A percentile compares a stretch with the other conserved stretches of the same genome.
Evolutionary conservation across 345 rosid genomes (phyloP).

Genomic region (Hibiscus syriacus): DNA sequence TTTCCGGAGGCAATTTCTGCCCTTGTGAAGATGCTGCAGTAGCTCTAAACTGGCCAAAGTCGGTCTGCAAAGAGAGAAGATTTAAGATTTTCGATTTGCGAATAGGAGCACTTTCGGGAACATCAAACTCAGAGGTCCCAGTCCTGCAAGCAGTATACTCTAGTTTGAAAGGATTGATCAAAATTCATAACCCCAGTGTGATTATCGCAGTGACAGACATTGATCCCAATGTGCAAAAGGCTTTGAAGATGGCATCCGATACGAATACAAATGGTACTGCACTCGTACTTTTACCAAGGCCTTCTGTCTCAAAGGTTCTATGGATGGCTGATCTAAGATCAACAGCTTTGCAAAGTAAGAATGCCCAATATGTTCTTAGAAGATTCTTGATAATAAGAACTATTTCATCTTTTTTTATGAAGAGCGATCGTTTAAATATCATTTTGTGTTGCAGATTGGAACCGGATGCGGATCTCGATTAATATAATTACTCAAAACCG

Average conservation of each 20-base stretch:
- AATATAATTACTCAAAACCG: conserved; percentile 92
- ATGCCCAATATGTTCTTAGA: background rate
- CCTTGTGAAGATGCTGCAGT: conserved; percentile 75
- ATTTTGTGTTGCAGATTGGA: conserved; percentile 64
- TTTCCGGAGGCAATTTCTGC: conserved; percentile 82
- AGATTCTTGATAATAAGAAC: background rate
- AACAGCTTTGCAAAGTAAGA: conserved; percentile 88
- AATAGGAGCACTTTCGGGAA: conserved; percentile 49
- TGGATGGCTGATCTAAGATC: conserved; percentile 99
- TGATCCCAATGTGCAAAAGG: conserved; percentile 71
- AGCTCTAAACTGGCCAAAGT: conserved; percentile 67
- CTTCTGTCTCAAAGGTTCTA: conserved; percentile 68
- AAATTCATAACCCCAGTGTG: conserved; percentile 82
- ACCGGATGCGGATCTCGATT: conserved; percentile 74
- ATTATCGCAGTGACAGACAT: conserved; percentile 69
- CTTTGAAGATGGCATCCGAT: conserved; percentile 81
- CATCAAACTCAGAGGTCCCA: conserved; percentile 79
- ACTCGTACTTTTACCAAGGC: conserved; percentile 61
- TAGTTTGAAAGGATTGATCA: conserved; percentile 87
- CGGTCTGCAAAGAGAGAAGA: conserved; percentile 72
- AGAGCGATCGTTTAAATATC: background rate
- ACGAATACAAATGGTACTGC: conserved; percentile 43
- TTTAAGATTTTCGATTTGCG: conserved; percentile 86
- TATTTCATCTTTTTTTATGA: background rate
- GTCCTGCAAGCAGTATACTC: conserved; percentile 75